Evolutionary conservation across 345 rosid species (phyloP), one percentile per base, ranked within the genome.

Genomic region (Laguncularia racemosa): DNA sequence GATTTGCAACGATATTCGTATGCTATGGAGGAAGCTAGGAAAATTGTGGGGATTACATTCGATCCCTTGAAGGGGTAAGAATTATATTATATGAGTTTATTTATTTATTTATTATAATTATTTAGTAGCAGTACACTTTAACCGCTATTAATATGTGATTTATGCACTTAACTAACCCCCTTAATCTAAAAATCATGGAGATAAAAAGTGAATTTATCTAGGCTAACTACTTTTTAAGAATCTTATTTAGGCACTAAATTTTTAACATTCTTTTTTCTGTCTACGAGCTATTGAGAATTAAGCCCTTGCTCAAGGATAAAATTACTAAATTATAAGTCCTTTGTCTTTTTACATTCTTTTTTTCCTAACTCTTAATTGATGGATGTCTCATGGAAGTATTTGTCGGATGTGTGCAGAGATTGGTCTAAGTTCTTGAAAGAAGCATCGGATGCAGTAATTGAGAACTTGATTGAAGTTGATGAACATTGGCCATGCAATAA

Each of bases 41-140:
- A 73, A 59, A 89, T 87, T 18, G 98, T 92, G 2, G 98, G 98
- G 33, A 85, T 92, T 45, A 76, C 95, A 17, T 86, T 92, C 67
- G 84, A 92, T 72, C 72, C 93, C 0, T 23, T 44, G 8, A 62
- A 58, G 21, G 95, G 92, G 98, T 92, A 77, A 19, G 78, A 50
- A 17, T 51, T 28, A 28, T 6, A 13, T 44, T 43, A 18, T 23
- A 26, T 45, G 5, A 19, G 2, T 14, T 40, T 19, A 3, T 40
- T 18, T 16, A 56, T 43, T 0, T 6, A 15, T n/a, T n/a, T n/a
- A n/a, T n/a, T n/a, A n/a, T n/a, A 13, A 11, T 9, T 20, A 16
- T 11, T 55, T 13, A 14, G 20, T 17, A n/a, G 26, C 26, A 23
- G 2, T 23, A 23, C 4, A 23, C 4, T 23, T 23, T 23, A 23